Base-by-base conservation (phyloP, 169 alveolate genomes). In the Cryptosporidium muris region DNA sequence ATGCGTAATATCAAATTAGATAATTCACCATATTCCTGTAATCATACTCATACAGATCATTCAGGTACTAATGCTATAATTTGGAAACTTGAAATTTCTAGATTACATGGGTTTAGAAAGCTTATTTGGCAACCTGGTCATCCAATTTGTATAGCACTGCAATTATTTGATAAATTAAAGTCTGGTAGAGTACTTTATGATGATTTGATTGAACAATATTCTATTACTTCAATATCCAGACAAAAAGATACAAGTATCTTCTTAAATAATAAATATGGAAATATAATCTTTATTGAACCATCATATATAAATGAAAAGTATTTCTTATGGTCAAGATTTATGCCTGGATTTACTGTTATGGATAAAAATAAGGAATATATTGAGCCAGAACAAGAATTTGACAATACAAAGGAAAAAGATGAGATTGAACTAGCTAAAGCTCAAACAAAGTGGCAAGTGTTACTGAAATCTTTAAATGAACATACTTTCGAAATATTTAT, bases 1-100 rank as follows among this genome's bases (percentile, higher is more conserved):
- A n/a, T 11, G 36, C 54, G 68, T 43, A 74, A 68, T 8, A 58
- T 43, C 63, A 9, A 8, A 1, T 5, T 16, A n/a, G 12, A 60
- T 16, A 9, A 40, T 2, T 7, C 6, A 42, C 36, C 42, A n/a
- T 9, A 12, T 11, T n/a, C 25, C 5, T 74, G 85, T 47, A 14
- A 48, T 5, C 85, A 74, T 37, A 25, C 4, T 25, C 60, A 63
- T 43, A 58, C 38, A 11, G 85, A 74, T 48, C 54, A 40, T 40
- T 58, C 85, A 43, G 85, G 85, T 4, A 58, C 85, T 14, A 74
- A 45, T 58, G 45, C 60, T 58, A 54, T 74, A 4, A 58, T 74
- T 43, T 74, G 85, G 85, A 74, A 74, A 62, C 2, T 74, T 38
- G 85, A 74, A 12, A n/a, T 54, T n/a, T 58, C 85, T 16, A 74